phyloP scores from a whole-genome alignment of 202 grass and related monocot genomes.

The Carex arenaria region DNA sequence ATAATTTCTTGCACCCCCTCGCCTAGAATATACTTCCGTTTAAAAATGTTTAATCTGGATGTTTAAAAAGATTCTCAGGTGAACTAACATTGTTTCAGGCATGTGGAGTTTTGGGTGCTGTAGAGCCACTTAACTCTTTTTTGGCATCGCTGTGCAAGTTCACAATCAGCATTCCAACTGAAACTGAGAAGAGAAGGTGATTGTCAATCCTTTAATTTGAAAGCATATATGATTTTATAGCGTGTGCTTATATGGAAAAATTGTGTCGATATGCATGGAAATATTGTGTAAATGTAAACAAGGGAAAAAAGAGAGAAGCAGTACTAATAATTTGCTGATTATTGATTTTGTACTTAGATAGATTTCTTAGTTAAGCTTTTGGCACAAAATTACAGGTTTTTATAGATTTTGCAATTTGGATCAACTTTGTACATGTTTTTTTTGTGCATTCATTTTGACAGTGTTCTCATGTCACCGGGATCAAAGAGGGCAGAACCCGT shows the following conservation, averaged over 20 bases:
- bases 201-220: slow-evolving; percentile 14
- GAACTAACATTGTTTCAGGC: slow-evolving; percentile 59
- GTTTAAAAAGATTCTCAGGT: background rate
- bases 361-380: background rate
- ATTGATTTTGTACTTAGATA: background rate
- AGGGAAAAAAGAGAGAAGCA: background rate
- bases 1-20: background rate
- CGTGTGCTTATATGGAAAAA: background rate
- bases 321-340: background rate
- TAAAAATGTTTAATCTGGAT: slow-evolving; percentile 1
- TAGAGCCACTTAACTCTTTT: slow-evolving; percentile 97
- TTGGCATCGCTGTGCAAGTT: slow-evolving; percentile 99
- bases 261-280: background rate
- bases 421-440: slow-evolving; percentile 1
- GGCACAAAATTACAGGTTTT: background rate
- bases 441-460: slow-evolving; percentile 35
- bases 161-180: slow-evolving; percentile 88
- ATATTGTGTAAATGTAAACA: background rate
- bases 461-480: slow-evolving; percentile 66
- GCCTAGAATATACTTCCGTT: background rate
- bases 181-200: slow-evolving; percentile 93
- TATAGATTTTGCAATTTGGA: slow-evolving; percentile 7
- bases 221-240: background rate
- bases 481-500: slow-evolving; percentile 67
- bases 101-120: slow-evolving; percentile 87